Percentiles rank a stretch among this genome's conserved stretches.
phyloP scores from a whole-genome alignment of 2,329 filamentous ascomycete species.

The Apiospora kogelbergensis region DNA sequence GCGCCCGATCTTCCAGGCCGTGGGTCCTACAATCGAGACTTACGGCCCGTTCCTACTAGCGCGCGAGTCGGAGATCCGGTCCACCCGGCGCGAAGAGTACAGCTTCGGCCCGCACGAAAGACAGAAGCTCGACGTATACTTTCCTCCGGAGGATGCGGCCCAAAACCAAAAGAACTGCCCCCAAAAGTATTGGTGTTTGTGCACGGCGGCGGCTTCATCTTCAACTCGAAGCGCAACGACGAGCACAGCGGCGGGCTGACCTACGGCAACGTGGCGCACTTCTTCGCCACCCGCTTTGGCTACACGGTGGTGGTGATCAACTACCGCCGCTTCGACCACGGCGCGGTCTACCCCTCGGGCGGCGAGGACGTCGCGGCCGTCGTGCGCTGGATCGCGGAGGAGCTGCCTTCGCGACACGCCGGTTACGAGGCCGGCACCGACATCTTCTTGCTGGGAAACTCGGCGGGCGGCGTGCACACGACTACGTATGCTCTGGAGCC shows the following conservation, averaged over 20 bases:
- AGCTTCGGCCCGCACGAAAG: slow-evolving; percentile 34
- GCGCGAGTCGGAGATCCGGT: slow-evolving; percentile 25
- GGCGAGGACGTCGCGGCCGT: slow-evolving; percentile 37
- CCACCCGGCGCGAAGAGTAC: slow-evolving; percentile 29
- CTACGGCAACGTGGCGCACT: slow-evolving; percentile 38
- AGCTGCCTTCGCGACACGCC: slow-evolving; percentile 19
- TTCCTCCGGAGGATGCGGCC: slow-evolving; percentile 13
- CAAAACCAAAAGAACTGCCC: slow-evolving; percentile 13
- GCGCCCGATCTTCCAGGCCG: slow-evolving; percentile 18
- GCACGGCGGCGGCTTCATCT: slow-evolving; percentile 34
- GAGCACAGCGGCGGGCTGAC: slow-evolving; percentile 25
- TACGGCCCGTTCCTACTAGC: slow-evolving; percentile 25
- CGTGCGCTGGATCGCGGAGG: slow-evolving; percentile 33
- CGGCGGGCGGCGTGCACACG: slow-evolving; percentile 38
- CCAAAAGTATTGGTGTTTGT: slow-evolving; percentile 31
- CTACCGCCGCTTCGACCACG: slow-evolving; percentile 38
- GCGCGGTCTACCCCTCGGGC: slow-evolving; percentile 39
- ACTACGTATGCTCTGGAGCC: slow-evolving; percentile 35
- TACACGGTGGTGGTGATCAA: slow-evolving; percentile 37
- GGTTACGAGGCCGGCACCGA: slow-evolving; percentile 28
- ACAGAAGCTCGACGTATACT: slow-evolving; percentile 40
- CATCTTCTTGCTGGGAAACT: slow-evolving; percentile 39
- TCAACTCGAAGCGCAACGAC: slow-evolving; percentile 31
- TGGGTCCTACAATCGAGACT: slow-evolving; percentile 25
- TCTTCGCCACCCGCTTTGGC: slow-evolving; percentile 35